These are phyloP conservation scores for Harringtonia lauricola DNA, from an alignment of 2,329 filamentous ascomycete species.

Conservation along the genomic window DNA sequence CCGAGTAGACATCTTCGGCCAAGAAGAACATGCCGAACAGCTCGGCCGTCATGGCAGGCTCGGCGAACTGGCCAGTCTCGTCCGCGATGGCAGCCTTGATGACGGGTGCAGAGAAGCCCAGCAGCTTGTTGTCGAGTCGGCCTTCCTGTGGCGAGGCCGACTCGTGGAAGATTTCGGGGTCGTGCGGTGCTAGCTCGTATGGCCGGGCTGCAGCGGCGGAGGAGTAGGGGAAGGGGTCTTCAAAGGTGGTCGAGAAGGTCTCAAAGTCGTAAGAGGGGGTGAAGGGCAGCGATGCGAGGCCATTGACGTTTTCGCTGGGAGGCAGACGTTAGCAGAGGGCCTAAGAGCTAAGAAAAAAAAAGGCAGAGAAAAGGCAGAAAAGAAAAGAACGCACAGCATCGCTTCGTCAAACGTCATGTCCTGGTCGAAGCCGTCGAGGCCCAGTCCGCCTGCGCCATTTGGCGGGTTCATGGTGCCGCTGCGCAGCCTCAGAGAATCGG, in stretches of 20 bases:
- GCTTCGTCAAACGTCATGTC: conserved; percentile 45
- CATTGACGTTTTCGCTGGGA: conserved; percentile 30
- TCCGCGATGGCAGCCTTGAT: conserved; percentile 53
- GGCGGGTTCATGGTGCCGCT: conserved; percentile 30
- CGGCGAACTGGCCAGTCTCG: conserved; percentile 50
- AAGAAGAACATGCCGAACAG: conserved; percentile 85
- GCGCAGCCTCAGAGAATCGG: conserved; percentile 33
- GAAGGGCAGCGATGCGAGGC: conserved; percentile 37
- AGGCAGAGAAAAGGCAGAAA: too few species aligned
- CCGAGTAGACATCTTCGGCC: conserved; percentile 66
- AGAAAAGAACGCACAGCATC: conserved; percentile 34
- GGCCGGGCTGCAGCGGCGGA: conserved; percentile 10
- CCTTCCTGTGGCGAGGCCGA: conserved; percentile 39
- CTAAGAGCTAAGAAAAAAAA: too few species aligned
- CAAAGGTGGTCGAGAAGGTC: conserved; percentile 48
- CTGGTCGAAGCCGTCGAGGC: conserved; percentile 40
- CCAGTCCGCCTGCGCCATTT: conserved; percentile 17
- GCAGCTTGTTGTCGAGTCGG: conserved; percentile 52
- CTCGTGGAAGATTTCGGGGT: conserved; percentile 19
- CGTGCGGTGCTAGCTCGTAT: conserved; percentile 11
- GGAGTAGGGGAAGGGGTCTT: conserved; percentile 53
- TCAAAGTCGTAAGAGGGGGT: conserved; percentile 51
- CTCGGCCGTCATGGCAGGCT: conserved; percentile 60
- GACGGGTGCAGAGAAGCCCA: conserved; percentile 59
- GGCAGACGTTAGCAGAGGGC: too few species aligned